A percentile compares a stretch with the other conserved stretches of the same genome.
Evolutionary conservation across 2,329 filamentous ascomycete species (phyloP).

Genomic region (Pseudogymnoascus verrucosus): DNA sequence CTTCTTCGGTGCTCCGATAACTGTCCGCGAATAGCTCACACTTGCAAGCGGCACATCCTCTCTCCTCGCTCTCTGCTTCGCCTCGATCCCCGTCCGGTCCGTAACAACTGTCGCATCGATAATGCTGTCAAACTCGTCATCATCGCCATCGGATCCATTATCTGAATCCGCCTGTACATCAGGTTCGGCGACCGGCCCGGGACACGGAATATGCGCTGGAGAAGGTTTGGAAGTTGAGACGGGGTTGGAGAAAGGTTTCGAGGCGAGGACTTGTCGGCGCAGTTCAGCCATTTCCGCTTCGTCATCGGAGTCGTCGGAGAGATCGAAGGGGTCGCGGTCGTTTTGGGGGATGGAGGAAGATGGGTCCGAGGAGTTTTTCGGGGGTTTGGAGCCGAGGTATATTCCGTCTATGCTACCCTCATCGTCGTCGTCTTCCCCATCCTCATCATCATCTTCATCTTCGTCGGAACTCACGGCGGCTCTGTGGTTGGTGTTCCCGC

Average conservation of each 20-base stretch:
- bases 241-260: conserved; percentile 73
- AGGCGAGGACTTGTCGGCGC: conserved; percentile 78
- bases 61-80: conserved; percentile 48
- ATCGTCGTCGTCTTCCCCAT: conserved; percentile 37
- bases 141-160: conserved; percentile 39
- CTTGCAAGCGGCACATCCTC: conserved; percentile 23
- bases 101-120: conserved; percentile 87
- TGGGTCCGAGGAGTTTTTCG: conserved; percentile 17
- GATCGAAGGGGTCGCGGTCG: conserved; percentile 58
- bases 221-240: conserved; percentile 42
- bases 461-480: conserved; percentile 46
- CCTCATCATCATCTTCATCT: conserved; percentile 40
- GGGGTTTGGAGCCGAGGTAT: conserved; percentile 47
- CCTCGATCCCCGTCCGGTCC: conserved; percentile 67
- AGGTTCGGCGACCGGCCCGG: conserved; percentile 46
- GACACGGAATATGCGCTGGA: conserved; percentile 45
- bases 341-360: neutral
- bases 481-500: conserved; percentile 75
- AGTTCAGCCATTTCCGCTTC: conserved; percentile 88
- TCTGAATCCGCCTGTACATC: conserved; percentile 67
- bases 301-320: conserved; percentile 73
- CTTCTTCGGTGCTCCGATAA: conserved; percentile 29
- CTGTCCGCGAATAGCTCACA: conserved; percentile 28
- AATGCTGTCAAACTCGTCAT: conserved; percentile 85
- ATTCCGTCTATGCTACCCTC: conserved; percentile 48